Base-by-base conservation (phyloP, 495 filamentous ascomycete genomes). In the Aspergillus avenaceus region DNA sequence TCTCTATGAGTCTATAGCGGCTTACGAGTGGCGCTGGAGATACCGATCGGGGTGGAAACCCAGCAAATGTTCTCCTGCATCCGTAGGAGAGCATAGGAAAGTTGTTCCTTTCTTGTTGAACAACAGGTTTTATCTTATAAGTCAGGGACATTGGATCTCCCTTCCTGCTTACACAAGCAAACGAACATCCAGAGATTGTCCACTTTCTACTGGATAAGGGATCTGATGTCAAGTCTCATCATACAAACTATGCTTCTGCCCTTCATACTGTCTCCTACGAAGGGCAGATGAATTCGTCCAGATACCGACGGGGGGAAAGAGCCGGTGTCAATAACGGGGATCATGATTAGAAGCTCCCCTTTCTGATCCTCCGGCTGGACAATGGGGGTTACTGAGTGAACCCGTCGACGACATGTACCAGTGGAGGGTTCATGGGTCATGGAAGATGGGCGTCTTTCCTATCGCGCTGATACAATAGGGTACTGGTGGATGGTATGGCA, bases 81-180 rank as follows among this genome's bases (percentile, higher is more conserved):
- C 34, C 21, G 8, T 5, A 2, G 16, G 16, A 38, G 58, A 55
- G 24, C 40, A 62, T 32, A 34, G 41, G 8, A 38, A 47, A 18
- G 32, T 63, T 13, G 63, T 64, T 9, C 55, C 59, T n/a, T 47
- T 45, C 18, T 49, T 66, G 11, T 37, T 65, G 13, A 61, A 60
- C 18, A 26, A 43, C 27, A 60, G 55, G 25, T 53, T 52, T 4
- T 43, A 64, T 40, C 23, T 58, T 11, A 62, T n/a, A n/a, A n/a
- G n/a, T n/a, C n/a, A n/a, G n/a, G n/a, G n/a, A n/a, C n/a, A n/a
- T n/a, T n/a, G n/a, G n/a, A n/a, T n/a, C n/a, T n/a, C n/a, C n/a
- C n/a, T n/a, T n/a, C n/a, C n/a, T n/a, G n/a, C n/a, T n/a, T n/a
- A n/a, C n/a, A n/a, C n/a, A n/a, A n/a, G n/a, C n/a, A n/a, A n/a